Conservation (phyloP, 306 rosid species). For the Sicyos edulis region DNA sequence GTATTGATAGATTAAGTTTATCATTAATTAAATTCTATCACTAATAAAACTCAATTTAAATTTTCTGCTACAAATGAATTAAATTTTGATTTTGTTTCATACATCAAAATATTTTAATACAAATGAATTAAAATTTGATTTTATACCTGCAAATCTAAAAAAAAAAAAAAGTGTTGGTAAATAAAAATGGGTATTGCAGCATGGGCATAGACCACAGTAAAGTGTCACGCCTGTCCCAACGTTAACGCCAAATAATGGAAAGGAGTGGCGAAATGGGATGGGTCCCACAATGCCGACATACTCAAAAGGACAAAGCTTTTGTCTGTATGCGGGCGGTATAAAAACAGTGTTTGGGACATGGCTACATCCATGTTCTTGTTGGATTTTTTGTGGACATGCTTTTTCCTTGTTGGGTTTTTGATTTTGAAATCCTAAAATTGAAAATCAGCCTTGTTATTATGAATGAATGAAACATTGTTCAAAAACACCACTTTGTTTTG, state of each 20-base stretch:
- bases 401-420: background rate
- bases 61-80: too few species aligned
- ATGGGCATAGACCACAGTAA: background rate
- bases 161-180: background rate
- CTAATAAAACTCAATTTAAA: too few species aligned
- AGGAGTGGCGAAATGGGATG: conserved; percentile 1
- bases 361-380: background rate
- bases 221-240: background rate
- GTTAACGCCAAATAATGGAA: conserved; percentile 8
- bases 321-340: background rate
- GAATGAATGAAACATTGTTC: background rate
- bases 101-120: too few species aligned
- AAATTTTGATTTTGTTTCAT: too few species aligned
- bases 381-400: conserved; percentile 5
- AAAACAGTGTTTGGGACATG: background rate
- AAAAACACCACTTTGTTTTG: background rate
- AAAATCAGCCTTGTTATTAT: too few species aligned
- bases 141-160: too few species aligned
- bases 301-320: background rate
- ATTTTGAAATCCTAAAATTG: conserved; percentile 25
- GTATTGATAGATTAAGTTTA: too few species aligned
- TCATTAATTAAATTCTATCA: too few species aligned
- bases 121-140: too few species aligned
- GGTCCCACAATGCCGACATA: background rate
- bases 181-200: background rate